Base-by-base conservation (phyloP, 345 rosid species). In the Cardamine resedifolia region DNA sequence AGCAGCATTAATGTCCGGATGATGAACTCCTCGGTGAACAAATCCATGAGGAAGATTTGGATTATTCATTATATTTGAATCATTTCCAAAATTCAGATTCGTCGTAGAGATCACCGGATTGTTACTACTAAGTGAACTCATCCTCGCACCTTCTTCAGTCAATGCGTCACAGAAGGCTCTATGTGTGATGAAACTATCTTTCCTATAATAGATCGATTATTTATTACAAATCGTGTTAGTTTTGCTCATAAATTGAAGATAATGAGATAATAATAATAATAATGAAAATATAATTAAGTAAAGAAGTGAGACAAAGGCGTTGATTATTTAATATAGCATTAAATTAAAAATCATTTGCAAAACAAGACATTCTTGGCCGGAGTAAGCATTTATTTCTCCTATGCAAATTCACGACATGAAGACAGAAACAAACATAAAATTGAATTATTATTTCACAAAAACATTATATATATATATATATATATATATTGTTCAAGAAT, bases 151-250 rank as follows among this genome's bases (percentile, higher is more conserved):
- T 64, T 93, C 97, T 64, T 90, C 98, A 1, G 92, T 85, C 39
- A 93, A 82, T 44, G 98, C 97, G 47, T 93, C 98, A 16, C 98
- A 93, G 45, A 93, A 93, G 11, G 98, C 98, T 79, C 98, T 83
- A 65, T 93, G 98, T 16, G 98, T 93, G 69, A 89, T 90, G 66
- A 93, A 93, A 71, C 96, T 93, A 66, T 93, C 98, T 80, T 93
- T 93, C 85, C 98, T 93, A 85, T 75, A 58, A 66, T 12, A 21
- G 8, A 44, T 30, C 41, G 2, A 64, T 34, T 48, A 65, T 15
- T 15, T 38, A 49, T 23, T 9, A 68, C n/a, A 62, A 47, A 80
- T 9, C 16, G 28, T 48, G 53, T 50, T 61, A 68, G 23, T 15
- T 68, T 59, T 41, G 14, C 55, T 43, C 14, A 38, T 38, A 58